phyloP scores from a whole-genome alignment of 345 rosid species.

The Cardamine occulta region DNA sequence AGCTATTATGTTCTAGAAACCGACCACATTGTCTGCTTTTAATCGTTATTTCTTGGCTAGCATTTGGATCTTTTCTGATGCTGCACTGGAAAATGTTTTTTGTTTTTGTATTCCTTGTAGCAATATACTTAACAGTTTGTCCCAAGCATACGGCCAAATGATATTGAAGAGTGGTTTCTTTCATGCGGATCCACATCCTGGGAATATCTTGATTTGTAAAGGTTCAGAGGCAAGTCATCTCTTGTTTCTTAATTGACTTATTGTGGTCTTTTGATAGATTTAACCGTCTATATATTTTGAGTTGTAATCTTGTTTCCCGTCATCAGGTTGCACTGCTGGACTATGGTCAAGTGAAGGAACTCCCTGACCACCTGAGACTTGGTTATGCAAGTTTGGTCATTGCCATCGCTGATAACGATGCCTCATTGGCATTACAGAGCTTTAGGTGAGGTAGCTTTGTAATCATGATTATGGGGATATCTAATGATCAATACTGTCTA shows the following conservation, averaged over 20 bases:
- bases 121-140: constrained; percentile 85
- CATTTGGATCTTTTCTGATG: constrained; percentile 26
- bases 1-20: constrained; percentile 27
- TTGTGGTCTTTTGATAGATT: constrained; percentile 1
- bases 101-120: constrained; percentile 40
- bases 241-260: not conserved
- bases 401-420: constrained; percentile 81
- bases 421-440: constrained; percentile 67
- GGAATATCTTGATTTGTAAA: constrained; percentile 91
- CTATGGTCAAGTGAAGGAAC: constrained; percentile 99
- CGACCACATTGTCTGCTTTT: not conserved
- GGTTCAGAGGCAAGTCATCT: constrained; percentile 85
- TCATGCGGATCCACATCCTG: constrained; percentile 99
- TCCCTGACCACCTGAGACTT: constrained; percentile 80
- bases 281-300: not conserved
- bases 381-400: constrained; percentile 83
- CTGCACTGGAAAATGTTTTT: not conserved
- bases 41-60: not conserved
- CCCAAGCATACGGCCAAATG: constrained; percentile 94
- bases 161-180: constrained; percentile 97
- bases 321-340: constrained; percentile 87
- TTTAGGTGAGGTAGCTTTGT: constrained; percentile 54
- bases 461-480: not conserved
- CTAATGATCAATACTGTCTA: not conserved
- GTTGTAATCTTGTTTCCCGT: constrained; percentile 37